Base-by-base conservation (phyloP, 1,139 yeast genomes). In the Pichia sp. region DNA sequence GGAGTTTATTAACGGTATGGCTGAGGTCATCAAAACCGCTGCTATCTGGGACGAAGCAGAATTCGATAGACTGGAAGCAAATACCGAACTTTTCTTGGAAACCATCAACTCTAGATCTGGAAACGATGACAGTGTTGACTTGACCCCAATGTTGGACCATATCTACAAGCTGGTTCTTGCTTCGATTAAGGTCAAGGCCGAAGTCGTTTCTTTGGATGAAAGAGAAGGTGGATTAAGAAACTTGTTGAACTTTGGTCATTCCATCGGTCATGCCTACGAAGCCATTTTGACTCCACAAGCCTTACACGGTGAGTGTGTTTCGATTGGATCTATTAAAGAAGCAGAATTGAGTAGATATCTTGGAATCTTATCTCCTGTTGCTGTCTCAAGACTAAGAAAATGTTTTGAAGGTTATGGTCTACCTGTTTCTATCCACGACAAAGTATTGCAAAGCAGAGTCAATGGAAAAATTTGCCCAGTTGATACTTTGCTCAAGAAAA, bases 221-320 rank as follows among this genome's bases (percentile, higher is more conserved):
- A 84, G 95, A 59, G 98, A 94, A 64, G 87, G 95, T 44, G 95
- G 97, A 2, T 74, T 92, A 55, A 77, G 99, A 68, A 92, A 92
- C 64, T 70, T 92, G 55, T 74, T 92, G 51, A 92, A 92, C 66
- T 94, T 92, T 61, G 99, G 99, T 32, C 99, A 92, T 64, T 81
- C 97, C 35, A 90, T 92, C 57, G 99, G 98, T 39, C 99, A 92
- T 64, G 99, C 99, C 29, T 88, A 85, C 55, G 99, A 92, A 68
- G 98, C 98, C 16, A 79, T 94, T 34, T 73, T 92, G 53, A 88
- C 97, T 4, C 98, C 99, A 7, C 88, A 90, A 63, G 94, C 95
- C 26, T 73, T 92, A 41, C 99, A 92, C 57, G 99, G 99, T 49
- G 99, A 92, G 65, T 92, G 98, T 73, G 98, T 92, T 26, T 76